Percentiles rank a stretch among this genome's conserved stretches.
Evolutionary conservation across 139 green algal species (phyloP).

Genomic region (Zygnema cylindricum): DNA sequence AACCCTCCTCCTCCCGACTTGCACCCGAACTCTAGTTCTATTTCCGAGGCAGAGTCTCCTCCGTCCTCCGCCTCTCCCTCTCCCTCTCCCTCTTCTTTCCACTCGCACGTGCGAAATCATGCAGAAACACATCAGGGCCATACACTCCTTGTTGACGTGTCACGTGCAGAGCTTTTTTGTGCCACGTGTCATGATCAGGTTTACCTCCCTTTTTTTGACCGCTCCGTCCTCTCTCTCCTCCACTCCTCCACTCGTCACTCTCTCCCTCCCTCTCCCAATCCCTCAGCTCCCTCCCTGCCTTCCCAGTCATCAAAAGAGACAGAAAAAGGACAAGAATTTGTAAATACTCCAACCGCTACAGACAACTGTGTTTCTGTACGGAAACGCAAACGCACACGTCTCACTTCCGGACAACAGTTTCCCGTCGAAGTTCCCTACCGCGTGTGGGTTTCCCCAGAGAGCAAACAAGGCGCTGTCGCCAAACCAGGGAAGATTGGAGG

Average conservation of each 20-base stretch:
- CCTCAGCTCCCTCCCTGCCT: neutral
- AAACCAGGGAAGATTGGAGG: neutral
- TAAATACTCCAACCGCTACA: too few relatives aligned
- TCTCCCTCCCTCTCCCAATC: neutral
- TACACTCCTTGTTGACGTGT: conserved; percentile 68
- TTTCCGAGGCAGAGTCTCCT: neutral
- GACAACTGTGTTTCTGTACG: too few relatives aligned
- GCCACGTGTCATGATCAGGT: conserved; percentile 75
- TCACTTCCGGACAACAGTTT: neutral
- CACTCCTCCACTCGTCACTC: neutral
- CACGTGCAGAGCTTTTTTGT: conserved; percentile 78
- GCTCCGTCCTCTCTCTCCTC: conserved; percentile 57
- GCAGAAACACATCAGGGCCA: conserved; percentile 55
- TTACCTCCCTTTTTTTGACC: conserved; percentile 73
- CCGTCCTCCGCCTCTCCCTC: neutral
- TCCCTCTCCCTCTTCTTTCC: neutral
- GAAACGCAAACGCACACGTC: too few relatives aligned
- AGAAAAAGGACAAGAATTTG: neutral
- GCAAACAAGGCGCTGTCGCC: neutral
- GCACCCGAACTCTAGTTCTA: neutral
- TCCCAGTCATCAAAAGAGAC: neutral
- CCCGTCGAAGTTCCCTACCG: neutral
- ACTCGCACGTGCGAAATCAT: conserved; percentile 9
- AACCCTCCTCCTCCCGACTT: neutral
- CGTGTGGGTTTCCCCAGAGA: neutral